Evolutionary conservation across 1,284 basidiomycete genomes (phyloP), one percentile per base, ranked within the genome.

Genomic region (Irpex sp.): DNA sequence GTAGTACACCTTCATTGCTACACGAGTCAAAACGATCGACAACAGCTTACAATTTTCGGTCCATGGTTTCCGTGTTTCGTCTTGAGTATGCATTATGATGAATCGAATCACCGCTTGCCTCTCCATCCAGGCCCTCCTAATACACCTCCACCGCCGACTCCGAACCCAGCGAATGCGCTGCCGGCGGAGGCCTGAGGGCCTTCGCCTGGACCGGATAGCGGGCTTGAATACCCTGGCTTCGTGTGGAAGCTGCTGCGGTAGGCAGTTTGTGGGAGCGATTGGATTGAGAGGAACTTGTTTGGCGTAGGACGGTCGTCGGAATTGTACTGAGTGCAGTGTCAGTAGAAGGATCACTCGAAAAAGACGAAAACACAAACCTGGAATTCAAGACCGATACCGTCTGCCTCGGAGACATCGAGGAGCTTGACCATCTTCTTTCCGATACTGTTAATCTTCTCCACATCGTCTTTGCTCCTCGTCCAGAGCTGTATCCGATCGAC

Each of bases 401-500:
- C 88, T 55, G 86, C 84, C 71, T 92, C 89, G 5, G 89, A 89
- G 37, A 93, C 79, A 70, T 95, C 94, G 68, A 96, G 80, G 11
- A 92, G 73, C 71, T 92, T 92, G 64, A 94, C 84, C 55, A 96
- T 79, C 72, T 88, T 88, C 77, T 85, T 88, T 21, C 93, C 95
- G 62, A 97, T 89, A 21, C 81, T 80, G 73, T 98, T 97, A 67
- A 95, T 78, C 72, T 81, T 83, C 70, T 94, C 92, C 1, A 93
- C 86, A 69, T 96, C 90, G 57, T 93, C 88, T 76, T 92, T 93
- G 65, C 79, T 82, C 64, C 94, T 81, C 54, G 90, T 91, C 95
- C 95, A 98, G 31, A 92, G 76, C 74, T 97, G 93, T 63, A 97
- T 93, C 55, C 95, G 81, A 74, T 97, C 93, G 55, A 95, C 89